phyloP scores from a whole-genome alignment of 1,284 basidiomycete species.

The Ceratobasidium theobromae region DNA sequence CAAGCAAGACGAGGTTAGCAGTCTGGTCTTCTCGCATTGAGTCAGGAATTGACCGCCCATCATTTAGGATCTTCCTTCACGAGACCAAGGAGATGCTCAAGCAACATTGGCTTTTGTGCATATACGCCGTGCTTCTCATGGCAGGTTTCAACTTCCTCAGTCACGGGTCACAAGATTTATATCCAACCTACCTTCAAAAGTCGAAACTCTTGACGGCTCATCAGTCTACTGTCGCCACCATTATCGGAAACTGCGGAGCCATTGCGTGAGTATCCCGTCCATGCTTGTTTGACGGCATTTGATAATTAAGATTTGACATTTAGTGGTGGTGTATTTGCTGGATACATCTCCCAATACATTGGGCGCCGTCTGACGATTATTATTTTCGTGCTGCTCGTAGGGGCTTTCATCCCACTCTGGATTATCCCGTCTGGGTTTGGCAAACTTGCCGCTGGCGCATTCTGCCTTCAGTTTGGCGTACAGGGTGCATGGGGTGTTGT shows the following conservation, averaged over 20 bases:
- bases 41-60: background rate
- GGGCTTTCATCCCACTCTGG: conserved; percentile 59
- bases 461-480: conserved; percentile 78
- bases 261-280: conserved; percentile 40
- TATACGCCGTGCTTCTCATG: conserved; percentile 82
- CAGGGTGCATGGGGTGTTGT: conserved; percentile 54
- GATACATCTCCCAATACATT: conserved; percentile 77
- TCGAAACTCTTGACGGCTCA: conserved; percentile 49
- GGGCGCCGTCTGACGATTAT: conserved; percentile 88
- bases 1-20: conserved; percentile 55
- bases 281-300: conserved; percentile 54
- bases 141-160: conserved; percentile 82
- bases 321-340: conserved; percentile 76
- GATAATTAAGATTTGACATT: background rate
- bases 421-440: conserved; percentile 71
- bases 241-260: conserved; percentile 74
- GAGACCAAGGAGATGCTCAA: conserved; percentile 78
- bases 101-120: conserved; percentile 80
- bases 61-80: conserved; percentile 58
- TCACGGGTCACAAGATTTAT: conserved; percentile 55
- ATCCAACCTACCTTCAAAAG: conserved; percentile 73
- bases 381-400: conserved; percentile 38
- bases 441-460: conserved; percentile 72
- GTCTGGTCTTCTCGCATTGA: background rate
- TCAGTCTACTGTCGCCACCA: conserved; percentile 80